Base-by-base conservation (phyloP, 2,329 filamentous ascomycete genomes). In the Epichloe amarillans region DNA sequence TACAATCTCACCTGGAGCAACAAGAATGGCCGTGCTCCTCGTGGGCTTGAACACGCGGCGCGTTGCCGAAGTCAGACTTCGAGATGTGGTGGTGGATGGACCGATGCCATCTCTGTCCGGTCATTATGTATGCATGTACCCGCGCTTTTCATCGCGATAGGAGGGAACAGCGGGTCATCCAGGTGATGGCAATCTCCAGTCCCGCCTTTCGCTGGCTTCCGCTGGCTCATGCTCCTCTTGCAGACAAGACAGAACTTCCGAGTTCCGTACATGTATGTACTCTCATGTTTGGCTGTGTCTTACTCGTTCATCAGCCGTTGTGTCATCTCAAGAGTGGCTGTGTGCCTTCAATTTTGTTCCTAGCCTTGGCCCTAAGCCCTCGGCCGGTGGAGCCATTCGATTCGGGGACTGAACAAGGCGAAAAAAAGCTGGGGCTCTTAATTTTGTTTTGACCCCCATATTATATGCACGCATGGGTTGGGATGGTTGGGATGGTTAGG, bases 301-400 rank as follows among this genome's bases (percentile, higher is more conserved):
- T 11, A 42, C 44, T 49, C 30, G 30, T 30, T 39, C 4, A 40
- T 40, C 5, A 21, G 19, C 33, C 17, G 41, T 37, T 36, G 47
- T 43, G 47, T 21, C 26, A 49, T 49, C 40, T 11, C 26, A 30
- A 47, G 40, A 44, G 47, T 49, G 47, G 47, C 40, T 44, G 40
- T 49, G 40, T 42, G 46, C 38, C 46, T 42, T 21, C 38, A 43
- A 23, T 49, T 4, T 37, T 43, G 40, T 11, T 38, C 40, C 17
- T 44, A 8, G 30, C 30, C 33, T 49, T 30, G 40, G 23, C 11
- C 35, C 23, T 35, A 21, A 38, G 17, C 35, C 36, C 10, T 26
- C n/a, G 23, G 17, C 17, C 12, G 14, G 44, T 46, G 44, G 44
- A 47, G 30, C 21, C 30, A 17, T 11, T 39, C 35, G 8, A 30